These are phyloP conservation scores for Cladosporium sp. DNA, from an alignment of 2,329 filamentous ascomycete genomes.

Conservation along the genomic window DNA sequence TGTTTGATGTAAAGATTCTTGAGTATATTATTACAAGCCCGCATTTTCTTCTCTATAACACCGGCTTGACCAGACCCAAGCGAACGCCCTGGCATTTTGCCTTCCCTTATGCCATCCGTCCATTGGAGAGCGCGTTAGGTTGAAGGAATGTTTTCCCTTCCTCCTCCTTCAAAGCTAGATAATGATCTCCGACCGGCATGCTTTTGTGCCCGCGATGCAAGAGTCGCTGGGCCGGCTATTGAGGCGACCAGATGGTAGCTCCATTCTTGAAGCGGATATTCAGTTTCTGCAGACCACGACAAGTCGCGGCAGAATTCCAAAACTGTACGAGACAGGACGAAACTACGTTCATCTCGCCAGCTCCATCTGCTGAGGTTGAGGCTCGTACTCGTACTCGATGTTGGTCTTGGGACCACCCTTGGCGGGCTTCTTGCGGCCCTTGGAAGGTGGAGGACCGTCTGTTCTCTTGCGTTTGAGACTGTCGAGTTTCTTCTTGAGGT, in stretches of 20 bases:
- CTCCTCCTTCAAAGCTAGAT: too few species aligned
- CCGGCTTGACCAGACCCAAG: not conserved
- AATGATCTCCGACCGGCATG: too few species aligned
- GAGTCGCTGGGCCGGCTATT: too few species aligned
- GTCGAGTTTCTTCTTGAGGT: constrained; percentile 53
- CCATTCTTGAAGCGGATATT: too few species aligned
- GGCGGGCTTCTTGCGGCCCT: constrained; percentile 54
- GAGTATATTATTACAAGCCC: not conserved
- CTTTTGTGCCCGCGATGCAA: too few species aligned
- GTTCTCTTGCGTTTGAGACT: constrained; percentile 54
- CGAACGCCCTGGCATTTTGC: not conserved
- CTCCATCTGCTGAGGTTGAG: constrained; percentile 42
- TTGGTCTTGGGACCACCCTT: constrained; percentile 56
- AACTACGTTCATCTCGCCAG: constrained; percentile 22
- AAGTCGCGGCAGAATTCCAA: too few species aligned
- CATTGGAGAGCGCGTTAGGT: too few species aligned
- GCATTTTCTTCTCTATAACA: not conserved
- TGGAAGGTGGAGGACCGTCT: constrained; percentile 42
- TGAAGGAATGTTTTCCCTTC: too few species aligned
- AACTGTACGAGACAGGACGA: too few species aligned
- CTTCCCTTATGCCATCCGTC: not conserved
- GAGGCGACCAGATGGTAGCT: too few species aligned
- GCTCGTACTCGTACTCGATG: constrained; percentile 75
- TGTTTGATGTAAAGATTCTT: too few species aligned
- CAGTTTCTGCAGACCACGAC: too few species aligned